phyloP scores from a whole-genome alignment of 768 basidiomycete species.

The Mycena polygramma region DNA sequence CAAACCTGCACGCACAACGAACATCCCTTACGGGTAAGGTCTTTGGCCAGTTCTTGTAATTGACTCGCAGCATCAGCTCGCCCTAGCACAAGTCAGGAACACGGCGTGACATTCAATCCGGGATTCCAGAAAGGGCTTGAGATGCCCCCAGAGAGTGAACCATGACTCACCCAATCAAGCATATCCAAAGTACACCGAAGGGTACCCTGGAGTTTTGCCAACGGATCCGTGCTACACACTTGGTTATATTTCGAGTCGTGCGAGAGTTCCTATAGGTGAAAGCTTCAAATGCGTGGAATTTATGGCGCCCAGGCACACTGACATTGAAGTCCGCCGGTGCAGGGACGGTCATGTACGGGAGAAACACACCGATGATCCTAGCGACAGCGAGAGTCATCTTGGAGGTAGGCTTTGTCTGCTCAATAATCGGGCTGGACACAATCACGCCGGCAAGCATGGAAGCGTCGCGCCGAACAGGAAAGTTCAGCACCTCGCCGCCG shows the following conservation, averaged over 20 bases:
- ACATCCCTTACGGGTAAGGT: slow-evolving; percentile 66
- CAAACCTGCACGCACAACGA: neutral
- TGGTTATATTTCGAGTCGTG: slow-evolving; percentile 66
- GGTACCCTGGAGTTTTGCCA: slow-evolving; percentile 67
- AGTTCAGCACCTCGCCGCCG: slow-evolving; percentile 76
- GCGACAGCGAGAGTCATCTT: slow-evolving; percentile 67
- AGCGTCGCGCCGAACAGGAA: slow-evolving; percentile 59
- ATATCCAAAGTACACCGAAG: slow-evolving; percentile 72
- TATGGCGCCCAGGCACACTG: slow-evolving; percentile 33
- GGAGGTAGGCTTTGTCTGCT: slow-evolving; percentile 70
- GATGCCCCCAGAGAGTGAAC: no score
- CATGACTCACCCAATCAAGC: slow-evolving; percentile 65
- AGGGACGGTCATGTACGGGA: slow-evolving; percentile 68
- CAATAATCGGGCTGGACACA: slow-evolving; percentile 74
- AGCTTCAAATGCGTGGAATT: neutral
- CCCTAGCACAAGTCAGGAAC: slow-evolving; percentile 58
- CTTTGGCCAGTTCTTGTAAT: slow-evolving; percentile 72
- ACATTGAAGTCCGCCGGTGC: slow-evolving; percentile 67
- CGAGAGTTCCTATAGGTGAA: slow-evolving; percentile 61
- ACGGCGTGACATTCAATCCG: neutral
- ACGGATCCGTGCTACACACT: slow-evolving; percentile 71
- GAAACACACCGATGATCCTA: slow-evolving; percentile 57
- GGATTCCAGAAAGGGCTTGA: no score
- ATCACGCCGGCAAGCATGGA: slow-evolving; percentile 71
- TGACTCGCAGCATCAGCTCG: slow-evolving; percentile 61